Base-by-base conservation (phyloP, 2,329 filamentous ascomycete species). In the Penicillium sclerotigenum region DNA sequence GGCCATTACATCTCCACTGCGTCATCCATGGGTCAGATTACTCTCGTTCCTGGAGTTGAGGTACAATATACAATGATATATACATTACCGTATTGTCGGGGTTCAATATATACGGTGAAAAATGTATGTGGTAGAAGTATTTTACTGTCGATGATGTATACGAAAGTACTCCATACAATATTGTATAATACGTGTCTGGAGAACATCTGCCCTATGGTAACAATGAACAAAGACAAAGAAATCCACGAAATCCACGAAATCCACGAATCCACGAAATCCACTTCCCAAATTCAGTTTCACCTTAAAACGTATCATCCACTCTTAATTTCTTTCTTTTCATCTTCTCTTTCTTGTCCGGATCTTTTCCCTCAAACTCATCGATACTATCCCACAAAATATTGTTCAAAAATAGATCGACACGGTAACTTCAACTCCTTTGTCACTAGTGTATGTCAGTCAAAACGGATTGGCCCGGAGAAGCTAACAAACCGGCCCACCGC, bases 1-100 rank as follows among this genome's bases (percentile, higher is more conserved):
- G 57, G 55, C 58, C 52, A 47, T 52, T 63, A 58, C 59, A 56
- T 62, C 62, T 45, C 62, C 62, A 65, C 63, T 59, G 60, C 61
- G 60, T 62, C 60, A 64, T 56, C 34, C 34, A 49, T 28, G 34
- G 47, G 4, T 28, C 29, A 29, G 28, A 31, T 43, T 18, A 14
- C 29, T 42, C 34, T 37, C 9, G 52, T 54, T 49, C 52, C 52
- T 50, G 50, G 18, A 8, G 6, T 20, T 3, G 29, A 47, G 46
- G 24, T 13, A 42, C 24, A n/a, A 42, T 11, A 42, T 7, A 34
- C 16, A n/a, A n/a, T n/a, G n/a, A 10, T 36, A 36, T 8, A 10
- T n/a, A n/a, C 5, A 34, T 18, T 36, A 36, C 20, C 9, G 26
- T 22, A 45, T 45, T 26, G 16, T 18, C 18, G 28, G 10, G 24